A percentile compares a stretch with the other conserved stretches of the same genome.
phyloP scores from a whole-genome alignment of 1,139 yeast genomes.

The Hansenula lynferdii region DNA sequence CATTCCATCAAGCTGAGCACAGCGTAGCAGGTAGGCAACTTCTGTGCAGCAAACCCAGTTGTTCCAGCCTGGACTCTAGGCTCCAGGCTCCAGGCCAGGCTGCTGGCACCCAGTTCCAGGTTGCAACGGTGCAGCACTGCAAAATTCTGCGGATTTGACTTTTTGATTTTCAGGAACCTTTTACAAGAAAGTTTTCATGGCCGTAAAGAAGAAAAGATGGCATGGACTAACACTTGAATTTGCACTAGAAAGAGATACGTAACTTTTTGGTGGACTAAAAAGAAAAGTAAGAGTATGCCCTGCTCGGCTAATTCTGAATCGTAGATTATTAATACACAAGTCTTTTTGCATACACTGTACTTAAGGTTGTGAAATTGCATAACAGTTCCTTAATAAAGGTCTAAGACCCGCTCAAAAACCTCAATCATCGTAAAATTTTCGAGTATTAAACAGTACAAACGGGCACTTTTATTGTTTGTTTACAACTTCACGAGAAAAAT shows the following conservation, averaged over 20 bases:
- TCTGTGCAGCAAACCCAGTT: no score
- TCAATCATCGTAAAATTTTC: conserved; percentile 1
- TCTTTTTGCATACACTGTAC: not conserved
- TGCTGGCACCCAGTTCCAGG: no score
- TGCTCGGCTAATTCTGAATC: not conserved
- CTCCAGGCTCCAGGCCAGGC: no score
- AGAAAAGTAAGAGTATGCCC: not conserved
- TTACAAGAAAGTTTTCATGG: not conserved
- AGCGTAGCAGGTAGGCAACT: no score
- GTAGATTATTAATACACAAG: no score
- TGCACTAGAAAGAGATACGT: not conserved
- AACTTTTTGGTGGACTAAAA: not conserved
- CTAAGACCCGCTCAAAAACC: not conserved
- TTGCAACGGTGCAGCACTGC: not conserved
- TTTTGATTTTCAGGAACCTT: not conserved
- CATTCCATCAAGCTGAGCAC: no score
- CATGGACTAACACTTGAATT: not conserved
- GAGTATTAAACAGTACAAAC: not conserved
- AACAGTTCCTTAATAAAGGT: not conserved
- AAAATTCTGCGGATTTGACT: not conserved
- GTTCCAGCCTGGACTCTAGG: no score
- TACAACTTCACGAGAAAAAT: no score
- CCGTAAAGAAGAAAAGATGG: not conserved
- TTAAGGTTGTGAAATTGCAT: not conserved
- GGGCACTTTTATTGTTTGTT: no score